phyloP scores from a whole-genome alignment of 257 asterid species.

The Thymus mandschuricus region DNA sequence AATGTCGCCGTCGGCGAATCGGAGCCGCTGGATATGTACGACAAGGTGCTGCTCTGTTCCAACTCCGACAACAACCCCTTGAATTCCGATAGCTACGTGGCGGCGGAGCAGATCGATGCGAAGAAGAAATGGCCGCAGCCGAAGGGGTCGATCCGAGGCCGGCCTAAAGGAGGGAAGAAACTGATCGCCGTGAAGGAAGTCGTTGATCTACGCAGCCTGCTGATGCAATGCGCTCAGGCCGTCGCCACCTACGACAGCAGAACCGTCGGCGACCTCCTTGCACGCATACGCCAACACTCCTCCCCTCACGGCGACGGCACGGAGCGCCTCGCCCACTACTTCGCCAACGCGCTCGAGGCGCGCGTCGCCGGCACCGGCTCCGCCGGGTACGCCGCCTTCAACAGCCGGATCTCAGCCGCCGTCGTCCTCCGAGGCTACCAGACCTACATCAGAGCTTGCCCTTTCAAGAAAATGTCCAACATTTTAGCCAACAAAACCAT shows the following conservation, averaged over 20 bases:
- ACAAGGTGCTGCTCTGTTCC: slow-evolving; percentile 50
- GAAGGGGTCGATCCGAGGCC: slow-evolving; percentile 37
- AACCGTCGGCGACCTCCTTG: slow-evolving; percentile 33
- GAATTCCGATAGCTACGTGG: neutral
- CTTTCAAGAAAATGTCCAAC: slow-evolving; percentile 49
- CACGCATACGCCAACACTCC: slow-evolving; percentile 46
- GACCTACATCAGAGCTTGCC: slow-evolving; percentile 47
- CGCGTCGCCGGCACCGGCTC: slow-evolving; percentile 53
- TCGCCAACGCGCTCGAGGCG: slow-evolving; percentile 55
- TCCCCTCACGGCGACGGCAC: slow-evolving; percentile 52
- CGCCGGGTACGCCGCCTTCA: slow-evolving; percentile 12
- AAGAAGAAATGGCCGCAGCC: slow-evolving; percentile 26
- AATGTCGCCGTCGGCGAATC: slow-evolving; percentile 9
- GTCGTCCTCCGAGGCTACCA: slow-evolving; percentile 50
- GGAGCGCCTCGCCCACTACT: slow-evolving; percentile 51
- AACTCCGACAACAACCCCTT: neutral
- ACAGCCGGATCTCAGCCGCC: slow-evolving; percentile 46
- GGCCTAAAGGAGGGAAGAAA: slow-evolving; percentile 41
- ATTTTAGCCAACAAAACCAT: slow-evolving; percentile 48
- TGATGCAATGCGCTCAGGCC: slow-evolving; percentile 57
- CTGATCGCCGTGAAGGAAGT: slow-evolving; percentile 33
- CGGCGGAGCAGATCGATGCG: neutral
- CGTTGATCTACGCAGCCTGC: slow-evolving; percentile 46
- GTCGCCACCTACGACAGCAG: slow-evolving; percentile 42
- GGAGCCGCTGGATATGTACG: slow-evolving; percentile 50